Base-by-base conservation (phyloP, 345 rosid genomes). In the Eucalyptus marginata region DNA sequence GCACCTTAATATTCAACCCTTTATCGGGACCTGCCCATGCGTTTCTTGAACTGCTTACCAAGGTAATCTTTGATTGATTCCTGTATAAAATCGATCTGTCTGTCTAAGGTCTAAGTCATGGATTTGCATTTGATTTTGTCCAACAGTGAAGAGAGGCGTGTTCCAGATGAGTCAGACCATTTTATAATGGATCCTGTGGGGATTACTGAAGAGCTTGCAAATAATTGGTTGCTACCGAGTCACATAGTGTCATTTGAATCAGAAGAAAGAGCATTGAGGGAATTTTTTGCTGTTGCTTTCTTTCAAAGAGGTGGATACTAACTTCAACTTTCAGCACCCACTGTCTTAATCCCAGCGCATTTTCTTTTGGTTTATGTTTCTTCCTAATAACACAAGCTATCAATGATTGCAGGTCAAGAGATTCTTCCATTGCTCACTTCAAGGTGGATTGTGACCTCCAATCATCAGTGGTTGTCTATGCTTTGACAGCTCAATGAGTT, bases 361-460 rank as follows among this genome's bases (percentile, higher is more conserved):
- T 79, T 90, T 7, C 44, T 76, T 76, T 40, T 36, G 87, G 31
- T 49, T 13, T 62, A 58, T 71, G 4, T 13, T 31, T 86, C 29
- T 58, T 22, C 54, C 47, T 36, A n/a, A 36, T 76, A 5, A 58
- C 84, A 81, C 84, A 25, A 88, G 7, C 33, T 40, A 76, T 76
- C 47, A 20, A 20, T 22, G 29, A 40, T 86, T 83, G 47, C 96
- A 97, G 99, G 90, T 92, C 6, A 93, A 86, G 90, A 94, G 96
- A 92, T 98, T 97, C 87, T 95, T 97, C 93, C 99, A 98, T 91
- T 91, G 94, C 98, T 66, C 98, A 98, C 91, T 97, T 98, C 94
- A 95, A 94, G 92, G 99, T 96, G 87, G 98, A 96, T 88, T 94
- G 97, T 15, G 95, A 94, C 90, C 98, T 96, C 91, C 99, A 96